A percentile compares a stretch with the other conserved stretches of the same genome.
These are phyloP conservation scores for Trichophyton schoenleinii DNA, from an alignment of 2,329 filamentous ascomycete genomes.

Conservation along the genomic window DNA sequence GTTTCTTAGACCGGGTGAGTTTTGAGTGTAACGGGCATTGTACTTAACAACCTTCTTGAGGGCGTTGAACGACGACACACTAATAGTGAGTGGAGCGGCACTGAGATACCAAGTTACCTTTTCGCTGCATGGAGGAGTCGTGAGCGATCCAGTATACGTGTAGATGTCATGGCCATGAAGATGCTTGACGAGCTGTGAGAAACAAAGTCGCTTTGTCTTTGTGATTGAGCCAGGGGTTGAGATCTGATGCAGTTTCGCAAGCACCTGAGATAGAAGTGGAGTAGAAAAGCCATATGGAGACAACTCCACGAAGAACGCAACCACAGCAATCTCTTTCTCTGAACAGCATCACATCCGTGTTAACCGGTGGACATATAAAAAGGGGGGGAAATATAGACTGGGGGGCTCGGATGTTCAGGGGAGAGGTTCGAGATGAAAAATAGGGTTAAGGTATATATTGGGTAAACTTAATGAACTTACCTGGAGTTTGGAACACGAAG, in stretches of 20 bases:
- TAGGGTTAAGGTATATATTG: background rate
- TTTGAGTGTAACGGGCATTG: conserved; percentile 13
- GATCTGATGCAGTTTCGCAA: background rate
- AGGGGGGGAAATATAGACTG: background rate
- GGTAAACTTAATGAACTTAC: background rate
- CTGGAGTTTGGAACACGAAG: conserved; percentile 43
- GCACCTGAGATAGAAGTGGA: background rate
- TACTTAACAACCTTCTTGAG: conserved; percentile 37
- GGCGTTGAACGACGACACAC: conserved; percentile 36
- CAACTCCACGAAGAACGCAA: conserved; percentile 3
- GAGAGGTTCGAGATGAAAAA: background rate
- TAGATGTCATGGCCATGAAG: background rate
- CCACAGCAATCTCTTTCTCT: background rate
- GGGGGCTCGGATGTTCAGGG: background rate
- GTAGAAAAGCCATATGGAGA: background rate
- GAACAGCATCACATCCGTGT: background rate
- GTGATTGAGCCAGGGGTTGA: background rate
- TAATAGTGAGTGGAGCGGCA: conserved; percentile 35
- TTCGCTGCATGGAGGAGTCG: conserved; percentile 51
- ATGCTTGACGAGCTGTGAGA: background rate
- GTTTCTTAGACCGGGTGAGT: background rate
- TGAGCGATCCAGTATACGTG: conserved; percentile 46
- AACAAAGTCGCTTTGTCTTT: background rate
- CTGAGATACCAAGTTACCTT: conserved; percentile 43
- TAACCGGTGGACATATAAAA: background rate